Conservation (phyloP, 352 stramenopile genomes). For the Globisporangium irregulare region DNA sequence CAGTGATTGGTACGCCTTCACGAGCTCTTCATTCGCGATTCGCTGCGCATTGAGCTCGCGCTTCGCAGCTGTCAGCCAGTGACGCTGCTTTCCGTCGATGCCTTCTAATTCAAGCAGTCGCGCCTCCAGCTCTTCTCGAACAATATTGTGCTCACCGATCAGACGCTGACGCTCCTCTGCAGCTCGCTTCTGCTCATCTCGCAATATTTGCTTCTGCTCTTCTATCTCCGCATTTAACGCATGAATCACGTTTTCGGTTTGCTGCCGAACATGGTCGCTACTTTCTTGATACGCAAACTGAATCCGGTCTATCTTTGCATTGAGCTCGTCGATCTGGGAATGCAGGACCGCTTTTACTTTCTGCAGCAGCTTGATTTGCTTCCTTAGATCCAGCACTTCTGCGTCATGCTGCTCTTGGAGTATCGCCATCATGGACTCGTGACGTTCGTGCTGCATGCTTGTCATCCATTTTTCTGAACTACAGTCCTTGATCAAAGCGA, state of each 20-base stretch:
- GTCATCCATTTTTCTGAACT: constrained; percentile 75
- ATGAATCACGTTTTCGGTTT: constrained; percentile 46
- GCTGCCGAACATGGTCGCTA: constrained; percentile 41
- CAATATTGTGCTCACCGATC: constrained; percentile 34
- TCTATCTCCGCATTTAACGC: constrained; percentile 37
- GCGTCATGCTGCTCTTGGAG: constrained; percentile 47
- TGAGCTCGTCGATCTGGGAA: constrained; percentile 31
- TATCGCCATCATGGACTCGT: constrained; percentile 44
- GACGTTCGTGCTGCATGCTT: constrained; percentile 43
- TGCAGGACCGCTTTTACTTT: constrained; percentile 41
- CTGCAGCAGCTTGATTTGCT: constrained; percentile 45
- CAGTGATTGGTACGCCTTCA: constrained; percentile 57
- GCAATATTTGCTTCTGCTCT: constrained; percentile 24
- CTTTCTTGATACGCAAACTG: constrained; percentile 47
- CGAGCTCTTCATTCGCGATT: constrained; percentile 64
- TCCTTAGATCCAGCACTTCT: constrained; percentile 33
- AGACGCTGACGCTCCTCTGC: constrained; percentile 41
- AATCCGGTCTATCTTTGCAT: constrained; percentile 29
- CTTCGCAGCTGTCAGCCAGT: constrained; percentile 70
- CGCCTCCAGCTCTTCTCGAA: constrained; percentile 41
- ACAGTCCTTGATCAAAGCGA: constrained; percentile 51
- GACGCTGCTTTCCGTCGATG: constrained; percentile 42
- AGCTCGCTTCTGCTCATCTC: constrained; percentile 30
- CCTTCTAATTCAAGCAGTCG: constrained; percentile 29
- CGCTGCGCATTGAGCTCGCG: constrained; percentile 64